phyloP scores from a whole-genome alignment of 2,329 filamentous ascomycete genomes.

The Cladosporium sp. region DNA sequence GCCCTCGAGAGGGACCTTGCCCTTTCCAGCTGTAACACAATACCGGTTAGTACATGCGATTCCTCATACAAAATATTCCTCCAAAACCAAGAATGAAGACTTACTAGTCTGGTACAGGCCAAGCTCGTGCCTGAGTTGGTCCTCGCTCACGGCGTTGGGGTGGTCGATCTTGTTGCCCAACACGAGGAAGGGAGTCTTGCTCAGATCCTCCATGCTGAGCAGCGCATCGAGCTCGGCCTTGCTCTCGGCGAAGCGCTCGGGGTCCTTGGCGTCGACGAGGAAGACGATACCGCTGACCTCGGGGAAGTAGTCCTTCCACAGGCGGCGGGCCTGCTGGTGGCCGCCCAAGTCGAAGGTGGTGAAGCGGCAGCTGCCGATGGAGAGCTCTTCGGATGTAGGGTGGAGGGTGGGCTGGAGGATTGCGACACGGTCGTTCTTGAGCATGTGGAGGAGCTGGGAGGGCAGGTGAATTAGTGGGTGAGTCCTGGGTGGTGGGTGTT shows the following conservation, averaged over 20 bases:
- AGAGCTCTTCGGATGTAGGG: constrained; percentile 87
- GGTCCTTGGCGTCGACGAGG: constrained; percentile 95
- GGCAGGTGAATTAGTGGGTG: constrained; percentile 5
- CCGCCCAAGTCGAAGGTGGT: constrained; percentile 92
- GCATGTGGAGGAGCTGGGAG: constrained; percentile 71
- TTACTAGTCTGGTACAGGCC: constrained; percentile 88
- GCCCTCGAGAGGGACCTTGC: constrained; percentile 85
- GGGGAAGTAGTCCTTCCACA: constrained; percentile 97
- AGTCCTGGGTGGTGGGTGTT: background rate
- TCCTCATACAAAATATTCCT: background rate
- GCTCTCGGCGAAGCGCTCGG: constrained; percentile 87
- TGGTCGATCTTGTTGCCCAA: constrained; percentile 99
- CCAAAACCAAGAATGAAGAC: constrained; percentile 5
- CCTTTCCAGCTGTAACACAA: constrained; percentile 60
- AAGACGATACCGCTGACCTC: constrained; percentile 96
- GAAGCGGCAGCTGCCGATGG: constrained; percentile 75
- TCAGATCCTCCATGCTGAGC: constrained; percentile 91
- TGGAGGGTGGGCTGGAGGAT: constrained; percentile 87
- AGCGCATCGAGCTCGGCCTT: constrained; percentile 94
- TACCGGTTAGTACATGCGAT: constrained; percentile 8
- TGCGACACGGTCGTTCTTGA: constrained; percentile 94
- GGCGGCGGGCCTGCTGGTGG: constrained; percentile 88
- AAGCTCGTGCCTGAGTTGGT: constrained; percentile 86
- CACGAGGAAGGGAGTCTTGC: constrained; percentile 92
- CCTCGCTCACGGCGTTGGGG: constrained; percentile 90